These are phyloP conservation scores for Dalbergia cultrata DNA, from an alignment of 306 rosid genomes.

Conservation along the genomic window DNA sequence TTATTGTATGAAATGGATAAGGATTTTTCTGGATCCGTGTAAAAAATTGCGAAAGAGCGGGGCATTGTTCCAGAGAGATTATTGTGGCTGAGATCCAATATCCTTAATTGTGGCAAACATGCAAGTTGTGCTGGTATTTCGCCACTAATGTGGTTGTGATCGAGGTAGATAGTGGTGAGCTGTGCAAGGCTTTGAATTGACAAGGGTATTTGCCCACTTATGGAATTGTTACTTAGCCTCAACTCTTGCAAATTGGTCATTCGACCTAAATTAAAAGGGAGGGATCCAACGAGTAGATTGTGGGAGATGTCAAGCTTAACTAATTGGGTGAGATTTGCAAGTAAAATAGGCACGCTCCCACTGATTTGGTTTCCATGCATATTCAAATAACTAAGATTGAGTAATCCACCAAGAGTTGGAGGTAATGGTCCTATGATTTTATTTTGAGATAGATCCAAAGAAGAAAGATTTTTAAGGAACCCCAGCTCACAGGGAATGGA, in stretches of 20 bases:
- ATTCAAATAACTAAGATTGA: too few relatives aligned
- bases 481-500: too few relatives aligned
- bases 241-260: neutral
- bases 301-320: neutral
- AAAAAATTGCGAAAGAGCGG: neutral
- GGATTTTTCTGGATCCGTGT: too few relatives aligned
- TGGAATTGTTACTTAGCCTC: neutral
- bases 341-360: neutral
- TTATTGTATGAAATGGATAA: neutral
- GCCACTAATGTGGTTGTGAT: neutral
- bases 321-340: neutral
- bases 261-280: neutral
- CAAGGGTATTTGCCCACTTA: neutral
- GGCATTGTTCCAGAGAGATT: neutral
- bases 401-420: too few relatives aligned
- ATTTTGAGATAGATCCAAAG: too few relatives aligned
- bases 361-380: neutral
- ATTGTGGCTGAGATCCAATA: slow-evolving; percentile 4
- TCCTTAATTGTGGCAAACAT: neutral
- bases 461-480: too few relatives aligned
- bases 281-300: neutral
- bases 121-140: neutral
- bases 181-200: neutral
- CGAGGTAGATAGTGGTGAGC: neutral
- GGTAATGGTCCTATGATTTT: too few relatives aligned